Base-by-base conservation (phyloP, 805 yeast genomes). In the Kodamaea kaohsiungensis region DNA sequence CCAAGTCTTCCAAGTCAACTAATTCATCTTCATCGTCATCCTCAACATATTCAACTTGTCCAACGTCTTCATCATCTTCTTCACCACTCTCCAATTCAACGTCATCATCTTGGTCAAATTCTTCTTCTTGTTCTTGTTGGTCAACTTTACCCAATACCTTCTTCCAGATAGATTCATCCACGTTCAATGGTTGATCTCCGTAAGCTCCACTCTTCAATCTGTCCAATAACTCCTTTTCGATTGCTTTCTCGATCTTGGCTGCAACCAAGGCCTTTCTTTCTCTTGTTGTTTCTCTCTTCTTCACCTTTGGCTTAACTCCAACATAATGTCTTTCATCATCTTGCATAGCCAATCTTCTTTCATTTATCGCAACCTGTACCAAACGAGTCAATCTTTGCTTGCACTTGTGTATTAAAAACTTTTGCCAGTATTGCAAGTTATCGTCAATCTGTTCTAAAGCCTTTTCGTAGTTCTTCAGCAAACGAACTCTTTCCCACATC, bases 121-220 rank as follows among this genome's bases (percentile, higher is more conserved):
- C 74, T 58, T 88, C 93, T 63, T 87, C 88, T 54, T 86, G 86
- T 52, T 81, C 81, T 43, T 73, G 73, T 25, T 75, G 73, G 53
- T 78, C 86, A 61, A 82, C 81, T 58, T 76, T 81, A 57, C 92
- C 91, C 76, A 95, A 82, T 19, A 95, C 96, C 76, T 86, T 89
- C 81, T 88, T 87, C 99, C 99, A 95, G 56, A 95, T 85, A 73
- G 87, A 87, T 66, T 93, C 97, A 65, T 95, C 98, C 38, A 95
- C 98, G 66, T 95, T 95, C 67, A 95, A 79, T 53, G 99, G 99
- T 71, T 93, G 90, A 67, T 95, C 98, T 60, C 99, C 99, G 68
- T 95, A 95, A 1, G 98, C 98, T 57, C 99, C 99, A 66, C 93
- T 86, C 84, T 95, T 95, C 66, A 95, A 82, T 72, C 99, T 86